These are phyloP conservation scores for Dimocarpus longan DNA, from an alignment of 345 rosid species.

Conservation along the genomic window DNA sequence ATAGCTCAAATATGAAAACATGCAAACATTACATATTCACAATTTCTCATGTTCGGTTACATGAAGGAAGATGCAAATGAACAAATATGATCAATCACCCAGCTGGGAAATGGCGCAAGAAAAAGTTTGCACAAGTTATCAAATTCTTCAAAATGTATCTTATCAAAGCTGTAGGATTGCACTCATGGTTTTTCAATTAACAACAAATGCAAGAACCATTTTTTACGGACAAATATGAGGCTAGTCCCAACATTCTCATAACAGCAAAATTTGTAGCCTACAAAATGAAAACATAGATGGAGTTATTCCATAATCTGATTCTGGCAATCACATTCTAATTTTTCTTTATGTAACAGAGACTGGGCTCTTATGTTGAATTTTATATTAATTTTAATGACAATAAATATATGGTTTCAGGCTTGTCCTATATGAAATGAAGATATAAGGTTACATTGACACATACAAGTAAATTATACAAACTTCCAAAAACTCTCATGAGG, in stretches of 20 bases:
- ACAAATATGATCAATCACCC: too few species aligned
- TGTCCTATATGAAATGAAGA: not conserved
- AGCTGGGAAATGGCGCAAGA: too few species aligned
- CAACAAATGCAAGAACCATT: not conserved
- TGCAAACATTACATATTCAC: not conserved
- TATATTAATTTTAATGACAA: not conserved
- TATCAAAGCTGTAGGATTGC: not conserved
- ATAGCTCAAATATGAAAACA: not conserved
- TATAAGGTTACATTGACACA: not conserved
- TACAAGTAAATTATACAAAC: slow-evolving; percentile 19
- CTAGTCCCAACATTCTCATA: not conserved
- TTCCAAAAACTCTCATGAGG: slow-evolving; percentile 20
- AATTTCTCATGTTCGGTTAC: not conserved
- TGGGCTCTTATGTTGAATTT: not conserved
- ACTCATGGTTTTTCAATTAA: not conserved
- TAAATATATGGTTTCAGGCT: not conserved
- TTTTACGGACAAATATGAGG: too few species aligned
- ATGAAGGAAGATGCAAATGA: not conserved
- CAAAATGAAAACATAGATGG: slow-evolving; percentile 2
- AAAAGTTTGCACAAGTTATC: not conserved
- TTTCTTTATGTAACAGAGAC: not conserved
- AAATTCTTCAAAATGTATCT: too few species aligned
- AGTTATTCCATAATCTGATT: not conserved
- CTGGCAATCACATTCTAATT: not conserved
- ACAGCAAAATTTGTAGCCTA: slow-evolving; percentile 7